Conservation (phyloP, 73 alveolate species). For the Paramecium octaurelia region DNA sequence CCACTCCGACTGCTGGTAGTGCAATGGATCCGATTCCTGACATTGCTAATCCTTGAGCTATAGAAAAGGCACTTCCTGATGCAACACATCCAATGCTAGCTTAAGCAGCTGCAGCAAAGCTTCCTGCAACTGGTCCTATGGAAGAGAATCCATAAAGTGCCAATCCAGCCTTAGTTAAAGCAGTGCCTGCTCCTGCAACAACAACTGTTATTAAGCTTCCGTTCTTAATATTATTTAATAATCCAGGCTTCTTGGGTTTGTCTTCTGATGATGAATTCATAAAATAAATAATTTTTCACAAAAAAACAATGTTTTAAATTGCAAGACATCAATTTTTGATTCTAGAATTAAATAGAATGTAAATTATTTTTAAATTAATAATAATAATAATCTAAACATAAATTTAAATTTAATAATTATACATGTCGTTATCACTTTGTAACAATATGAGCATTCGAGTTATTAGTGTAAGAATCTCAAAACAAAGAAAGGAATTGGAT, state of each 20-base stretch:
- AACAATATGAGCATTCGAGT: too few species aligned
- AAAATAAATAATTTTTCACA: too few species aligned
- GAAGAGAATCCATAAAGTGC: neutral
- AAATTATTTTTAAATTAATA: too few species aligned
- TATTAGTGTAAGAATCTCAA: too few species aligned
- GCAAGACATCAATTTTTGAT: too few species aligned
- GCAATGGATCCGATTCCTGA: neutral
- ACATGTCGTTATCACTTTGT: too few species aligned
- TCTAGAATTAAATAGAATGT: too few species aligned
- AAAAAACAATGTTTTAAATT: too few species aligned
- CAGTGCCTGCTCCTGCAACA: neutral
- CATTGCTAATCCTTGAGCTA: neutral
- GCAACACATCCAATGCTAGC: neutral
- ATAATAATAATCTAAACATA: too few species aligned
- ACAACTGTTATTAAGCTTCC: neutral
- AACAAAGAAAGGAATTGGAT: too few species aligned
- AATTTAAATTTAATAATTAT: too few species aligned
- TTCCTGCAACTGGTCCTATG: neutral
- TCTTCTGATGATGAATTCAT: too few species aligned
- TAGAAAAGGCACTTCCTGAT: neutral
- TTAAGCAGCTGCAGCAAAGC: neutral
- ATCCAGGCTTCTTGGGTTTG: neutral
- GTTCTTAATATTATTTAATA: neutral
- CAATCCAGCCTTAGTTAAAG: neutral
- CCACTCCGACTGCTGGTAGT: neutral